Conservation (phyloP, 176 grass and related monocot genomes). For the Triticum dicoccoides region DNA sequence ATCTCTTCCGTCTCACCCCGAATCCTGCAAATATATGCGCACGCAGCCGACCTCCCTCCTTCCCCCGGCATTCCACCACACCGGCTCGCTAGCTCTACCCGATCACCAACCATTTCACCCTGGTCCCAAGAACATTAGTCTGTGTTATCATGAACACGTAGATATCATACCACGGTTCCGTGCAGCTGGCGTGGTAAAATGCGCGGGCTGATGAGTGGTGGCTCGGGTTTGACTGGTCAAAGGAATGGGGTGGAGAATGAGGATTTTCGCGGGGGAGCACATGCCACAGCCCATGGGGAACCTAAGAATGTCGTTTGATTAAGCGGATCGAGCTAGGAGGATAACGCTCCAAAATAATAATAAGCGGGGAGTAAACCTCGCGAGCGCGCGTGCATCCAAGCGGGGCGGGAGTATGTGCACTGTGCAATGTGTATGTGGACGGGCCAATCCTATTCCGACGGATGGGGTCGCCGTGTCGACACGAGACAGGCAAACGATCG, state of each 20-base stretch:
- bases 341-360: constrained; percentile 8
- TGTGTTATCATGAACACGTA: neutral
- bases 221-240: constrained; percentile 45
- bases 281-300: constrained; percentile 23
- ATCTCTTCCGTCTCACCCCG: constrained; percentile 20
- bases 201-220: neutral
- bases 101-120: neutral
- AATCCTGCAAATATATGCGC: constrained; percentile 13
- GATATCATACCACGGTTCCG: neutral
- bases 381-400: neutral
- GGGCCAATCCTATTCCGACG: neutral
- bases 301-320: neutral
- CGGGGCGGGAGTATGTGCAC: neutral
- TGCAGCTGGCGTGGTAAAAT: neutral
- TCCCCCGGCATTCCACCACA: neutral
- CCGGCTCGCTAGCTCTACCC: neutral
- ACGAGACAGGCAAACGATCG: neutral
- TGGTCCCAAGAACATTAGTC: constrained; percentile 22
- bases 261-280: constrained; percentile 5
- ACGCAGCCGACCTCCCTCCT: neutral
- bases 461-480: constrained; percentile 27
- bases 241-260: neutral
- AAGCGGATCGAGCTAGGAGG: constrained; percentile 27
- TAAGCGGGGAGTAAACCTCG: neutral
- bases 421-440: neutral